Evolutionary conservation across 2,329 filamentous ascomycete genomes (phyloP), one percentile per base, ranked within the genome.

Genomic region (Cytospora paraplurivora): DNA sequence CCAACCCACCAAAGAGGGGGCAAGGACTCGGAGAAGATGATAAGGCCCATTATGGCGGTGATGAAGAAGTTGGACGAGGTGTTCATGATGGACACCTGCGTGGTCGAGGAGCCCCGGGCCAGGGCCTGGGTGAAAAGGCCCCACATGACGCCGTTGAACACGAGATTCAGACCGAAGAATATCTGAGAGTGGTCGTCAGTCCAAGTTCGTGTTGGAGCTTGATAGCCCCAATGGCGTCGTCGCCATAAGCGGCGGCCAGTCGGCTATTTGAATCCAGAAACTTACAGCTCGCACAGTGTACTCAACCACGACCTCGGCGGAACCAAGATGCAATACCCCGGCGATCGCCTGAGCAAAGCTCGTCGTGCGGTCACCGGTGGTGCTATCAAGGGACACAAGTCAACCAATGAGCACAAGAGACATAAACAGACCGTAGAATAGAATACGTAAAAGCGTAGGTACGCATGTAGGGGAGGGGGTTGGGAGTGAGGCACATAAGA

Each of bases 71-170:
- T 94, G 62, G 89, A 83, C 15, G 89, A 91, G 3, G 91, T 93
- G 75, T 94, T 94, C 74, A 94, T 86, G 73, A 94, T 89, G 68
- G 86, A 89, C 56, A 93, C 91, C 71, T 92, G 89, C 0, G 91
- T 91, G 10, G 91, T 92, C 1, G 89, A 92, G 63, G 85, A 83
- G 15, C 90, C 89, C 19, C 85, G 82, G 0, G 90, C 86, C n/a
- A 94, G 83, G 59, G 91, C 91, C 56, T 86, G 84, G 7, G 91
- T 94, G 78, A 93, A 94, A 55, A 94, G 83, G 0, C 88, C 87
- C 91, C 91, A 94, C 91, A 94, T 94, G 76, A 92, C 80, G 59
- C 85, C 89, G 71, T 93, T 92, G 76, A 92, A 93, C 58, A 83
- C 74, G 52, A 93, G 80, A 71, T 93, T 94, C 13, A 93, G 81